Evolutionary conservation across 345 rosid genomes (phyloP).

Genomic region (Boechera divaricarpa): DNA sequence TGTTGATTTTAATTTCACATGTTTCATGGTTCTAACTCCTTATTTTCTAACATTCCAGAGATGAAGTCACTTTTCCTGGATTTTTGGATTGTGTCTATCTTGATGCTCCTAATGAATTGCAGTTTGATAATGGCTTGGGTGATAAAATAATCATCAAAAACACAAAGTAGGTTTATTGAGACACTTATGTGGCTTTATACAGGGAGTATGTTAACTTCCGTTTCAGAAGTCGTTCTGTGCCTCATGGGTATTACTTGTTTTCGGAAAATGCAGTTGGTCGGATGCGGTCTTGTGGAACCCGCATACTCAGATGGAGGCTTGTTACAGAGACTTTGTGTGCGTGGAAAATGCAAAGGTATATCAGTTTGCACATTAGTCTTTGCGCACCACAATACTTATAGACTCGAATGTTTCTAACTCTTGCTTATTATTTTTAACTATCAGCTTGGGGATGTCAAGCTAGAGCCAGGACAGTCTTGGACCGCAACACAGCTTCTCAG

Average conservation of each 20-base stretch:
- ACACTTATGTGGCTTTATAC: constrained; percentile 27
- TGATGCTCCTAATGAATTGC: constrained; percentile 65
- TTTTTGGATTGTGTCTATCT: constrained; percentile 91
- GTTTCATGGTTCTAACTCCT: constrained; percentile 40
- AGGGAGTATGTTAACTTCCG: neutral
- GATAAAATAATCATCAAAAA: constrained; percentile 62
- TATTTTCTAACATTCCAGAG: constrained; percentile 57
- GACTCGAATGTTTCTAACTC: constrained; percentile 3
- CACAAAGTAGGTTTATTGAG: constrained; percentile 60
- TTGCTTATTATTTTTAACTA: constrained; percentile 31
- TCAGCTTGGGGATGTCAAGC: constrained; percentile 80
- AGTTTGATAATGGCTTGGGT: constrained; percentile 89
- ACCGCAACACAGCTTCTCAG: constrained; percentile 77
- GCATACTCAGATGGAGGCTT: constrained; percentile 91
- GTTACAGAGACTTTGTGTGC: constrained; percentile 86
- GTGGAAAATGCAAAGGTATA: constrained; percentile 93
- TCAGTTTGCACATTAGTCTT: constrained; percentile 5
- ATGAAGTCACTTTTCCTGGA: constrained; percentile 77
- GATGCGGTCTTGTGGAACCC: constrained; percentile 97
- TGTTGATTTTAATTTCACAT: constrained; percentile 15
- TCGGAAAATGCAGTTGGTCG: constrained; percentile 69
- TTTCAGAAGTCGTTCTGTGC: constrained; percentile 21
- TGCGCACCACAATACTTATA: neutral
- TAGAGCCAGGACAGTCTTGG: constrained; percentile 85
- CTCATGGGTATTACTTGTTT: constrained; percentile 9